Evolutionary conservation across 116 monocot species (phyloP), one percentile per base, ranked within the genome.

Genomic region (Iris pallida): DNA sequence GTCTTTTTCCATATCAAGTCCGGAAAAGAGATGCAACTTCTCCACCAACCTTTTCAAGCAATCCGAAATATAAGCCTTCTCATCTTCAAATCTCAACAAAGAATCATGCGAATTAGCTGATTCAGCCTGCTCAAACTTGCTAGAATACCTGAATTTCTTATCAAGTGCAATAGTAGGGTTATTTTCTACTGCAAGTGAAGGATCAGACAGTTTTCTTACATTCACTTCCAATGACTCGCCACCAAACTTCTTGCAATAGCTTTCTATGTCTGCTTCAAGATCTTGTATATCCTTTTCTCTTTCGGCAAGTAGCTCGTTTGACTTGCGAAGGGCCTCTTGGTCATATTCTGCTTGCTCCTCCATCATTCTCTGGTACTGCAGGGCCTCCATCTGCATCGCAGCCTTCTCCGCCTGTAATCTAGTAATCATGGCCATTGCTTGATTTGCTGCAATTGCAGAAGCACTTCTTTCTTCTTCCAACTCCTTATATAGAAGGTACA

Each of bases 331-430:
- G 4, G 90, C 90, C 71, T 99, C 98, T 63, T 90, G 80, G 55
- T 99, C 90, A 75, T 99, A 93, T 63, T 93, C 93, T 4, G 84
- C 73, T 82, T 99, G 93, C 63, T 99, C 98, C 70, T 99, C 98
- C 98, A 99, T 90, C 93, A 99, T 88, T 56, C 98, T 70, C 56
- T 84, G 84, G 74, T 99, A 99, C 44, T 99, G 98, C 69, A 93
- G 68, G 42, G 90, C 93, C 69, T 99, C 93, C 98, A 99, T 93
- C 46, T 86, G 93, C 90, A 99, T 90, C 4, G 84, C 64, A 49
- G 98, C 98, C 75, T 99, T 99, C 78, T 99, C 98, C 72, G 85
- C 93, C 76, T 99, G 98, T 77, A 99, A 76, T 72, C 82, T 99
- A 19, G 85, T 99, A 54, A 99, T 99, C 98, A 99, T 99, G 42